phyloP scores from a whole-genome alignment of 306 rosid species.

The Pueraria montana region DNA sequence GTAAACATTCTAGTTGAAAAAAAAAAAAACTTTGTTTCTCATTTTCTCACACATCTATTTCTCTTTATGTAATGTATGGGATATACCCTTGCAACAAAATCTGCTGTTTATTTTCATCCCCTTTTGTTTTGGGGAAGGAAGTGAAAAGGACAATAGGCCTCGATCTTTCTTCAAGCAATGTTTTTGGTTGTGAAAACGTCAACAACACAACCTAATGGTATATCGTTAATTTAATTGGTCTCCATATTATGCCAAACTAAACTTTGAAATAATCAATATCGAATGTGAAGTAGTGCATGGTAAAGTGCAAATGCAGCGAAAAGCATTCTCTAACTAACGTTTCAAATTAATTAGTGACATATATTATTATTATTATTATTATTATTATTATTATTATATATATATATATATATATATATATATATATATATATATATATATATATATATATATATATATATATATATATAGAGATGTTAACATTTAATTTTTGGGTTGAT shows the following conservation, averaged over 20 bases:
- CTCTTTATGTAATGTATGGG: neutral
- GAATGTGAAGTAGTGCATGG: neutral
- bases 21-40: neutral
- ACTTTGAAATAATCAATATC: slow-evolving; percentile 8
- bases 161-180: slow-evolving; percentile 28
- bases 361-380: too few species aligned
- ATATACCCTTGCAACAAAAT: neutral
- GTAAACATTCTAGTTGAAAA: too few species aligned
- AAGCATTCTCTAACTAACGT: neutral
- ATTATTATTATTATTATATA: too few species aligned
- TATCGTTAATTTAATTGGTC: neutral
- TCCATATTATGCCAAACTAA: slow-evolving; percentile 11
- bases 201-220: slow-evolving; percentile 45
- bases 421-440: too few species aligned
- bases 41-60: neutral
- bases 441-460: too few species aligned
- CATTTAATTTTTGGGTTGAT: neutral
- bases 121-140: neutral
- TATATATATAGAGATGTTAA: too few species aligned
- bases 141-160: neutral
- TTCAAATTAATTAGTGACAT: neutral
- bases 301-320: slow-evolving; percentile 10
- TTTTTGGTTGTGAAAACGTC: slow-evolving; percentile 51
- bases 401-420: too few species aligned
- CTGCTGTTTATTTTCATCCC: neutral